These are phyloP conservation scores for Trametes villosa DNA, from an alignment of 768 basidiomycete genomes.

Conservation along the genomic window DNA sequence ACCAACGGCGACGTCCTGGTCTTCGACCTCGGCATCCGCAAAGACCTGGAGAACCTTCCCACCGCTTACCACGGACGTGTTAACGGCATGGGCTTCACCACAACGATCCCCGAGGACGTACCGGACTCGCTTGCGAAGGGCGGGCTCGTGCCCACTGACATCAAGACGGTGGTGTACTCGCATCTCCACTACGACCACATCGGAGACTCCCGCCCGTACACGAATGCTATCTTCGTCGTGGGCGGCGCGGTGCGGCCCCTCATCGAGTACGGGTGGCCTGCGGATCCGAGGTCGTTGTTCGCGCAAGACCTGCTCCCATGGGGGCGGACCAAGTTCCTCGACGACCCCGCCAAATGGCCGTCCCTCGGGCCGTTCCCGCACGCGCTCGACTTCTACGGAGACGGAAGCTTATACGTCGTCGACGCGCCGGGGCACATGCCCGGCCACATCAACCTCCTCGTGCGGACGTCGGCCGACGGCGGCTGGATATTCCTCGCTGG, in stretches of 20 bases:
- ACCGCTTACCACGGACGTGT: conserved; percentile 4
- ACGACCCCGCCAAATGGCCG: conserved; percentile 35
- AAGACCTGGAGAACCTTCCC: conserved; percentile 35
- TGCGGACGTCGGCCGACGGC: conserved; percentile 55
- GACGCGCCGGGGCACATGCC: conserved; percentile 58
- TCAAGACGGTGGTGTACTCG: conserved; percentile 51
- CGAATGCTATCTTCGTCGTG: conserved; percentile 50
- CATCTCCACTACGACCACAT: conserved; percentile 61
- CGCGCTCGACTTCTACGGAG: conserved; percentile 57
- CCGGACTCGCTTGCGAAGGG: conserved; percentile 55
- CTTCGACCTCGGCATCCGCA: conserved; percentile 62
- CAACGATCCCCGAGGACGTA: conserved; percentile 34
- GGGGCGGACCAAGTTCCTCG: conserved; percentile 29
- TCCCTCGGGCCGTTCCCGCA: conserved; percentile 55
- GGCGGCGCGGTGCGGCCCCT: conserved; percentile 45
- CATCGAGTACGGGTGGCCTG: conserved; percentile 48
- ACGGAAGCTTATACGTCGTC: conserved; percentile 61
- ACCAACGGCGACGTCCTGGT: conserved; percentile 35
- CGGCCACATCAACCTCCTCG: conserved; percentile 59
- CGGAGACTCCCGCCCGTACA: conserved; percentile 52
- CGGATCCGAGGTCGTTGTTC: conserved; percentile 40
- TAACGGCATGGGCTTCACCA: conserved; percentile 11
- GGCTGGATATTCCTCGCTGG: conserved; percentile 60
- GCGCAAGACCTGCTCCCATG: conserved; percentile 19
- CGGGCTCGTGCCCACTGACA: conserved; percentile 46